Percentiles rank a stretch among this genome's conserved stretches.
Conservation (phyloP, 2,329 filamentous ascomycete species). For the Paecilomyces dactylethromorphus region DNA sequence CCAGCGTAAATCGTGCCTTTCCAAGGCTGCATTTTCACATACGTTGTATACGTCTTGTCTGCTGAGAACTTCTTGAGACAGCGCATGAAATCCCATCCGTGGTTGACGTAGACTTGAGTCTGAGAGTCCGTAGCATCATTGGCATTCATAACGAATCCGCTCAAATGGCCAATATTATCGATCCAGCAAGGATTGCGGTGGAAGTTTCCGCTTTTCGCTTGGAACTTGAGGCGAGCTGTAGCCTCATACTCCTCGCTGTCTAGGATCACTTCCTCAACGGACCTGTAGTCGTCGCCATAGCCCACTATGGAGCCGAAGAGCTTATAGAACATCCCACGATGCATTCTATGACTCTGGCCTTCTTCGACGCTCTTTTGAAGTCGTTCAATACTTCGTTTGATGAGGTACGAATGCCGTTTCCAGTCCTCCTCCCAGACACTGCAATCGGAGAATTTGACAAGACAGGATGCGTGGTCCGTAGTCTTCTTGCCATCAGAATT, state of each 20-base stretch:
- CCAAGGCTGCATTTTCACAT: conserved; percentile 54
- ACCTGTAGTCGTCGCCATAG: conserved; percentile 51
- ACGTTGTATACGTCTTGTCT: conserved; percentile 51
- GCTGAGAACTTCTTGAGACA: conserved; percentile 47
- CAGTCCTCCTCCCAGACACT: conserved; percentile 17
- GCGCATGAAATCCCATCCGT: conserved; percentile 56
- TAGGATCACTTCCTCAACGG: conserved; percentile 53
- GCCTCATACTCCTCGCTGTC: conserved; percentile 51
- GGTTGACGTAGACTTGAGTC: conserved; percentile 55
- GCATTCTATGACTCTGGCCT: conserved; percentile 65
- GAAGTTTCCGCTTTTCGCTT: conserved; percentile 50
- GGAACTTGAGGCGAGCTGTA: conserved; percentile 49
- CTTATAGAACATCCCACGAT: conserved; percentile 73
- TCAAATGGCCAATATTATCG: conserved; percentile 51
- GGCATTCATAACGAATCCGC: conserved; percentile 56
- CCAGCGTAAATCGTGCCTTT: conserved; percentile 49
- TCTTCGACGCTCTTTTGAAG: conserved; percentile 55
- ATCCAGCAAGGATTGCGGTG: conserved; percentile 56
- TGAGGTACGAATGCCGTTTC: conserved; percentile 50
- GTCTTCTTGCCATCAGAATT: conserved; percentile 30
- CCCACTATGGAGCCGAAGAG: conserved; percentile 55
- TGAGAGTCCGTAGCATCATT: conserved; percentile 53
- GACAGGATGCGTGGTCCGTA: conserved; percentile 29
- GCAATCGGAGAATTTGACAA: conserved; percentile 26
- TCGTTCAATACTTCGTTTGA: conserved; percentile 56